These are phyloP conservation scores for Wickerhamiella spandovensis DNA, from an alignment of 805 yeast genomes.

Conservation along the genomic window DNA sequence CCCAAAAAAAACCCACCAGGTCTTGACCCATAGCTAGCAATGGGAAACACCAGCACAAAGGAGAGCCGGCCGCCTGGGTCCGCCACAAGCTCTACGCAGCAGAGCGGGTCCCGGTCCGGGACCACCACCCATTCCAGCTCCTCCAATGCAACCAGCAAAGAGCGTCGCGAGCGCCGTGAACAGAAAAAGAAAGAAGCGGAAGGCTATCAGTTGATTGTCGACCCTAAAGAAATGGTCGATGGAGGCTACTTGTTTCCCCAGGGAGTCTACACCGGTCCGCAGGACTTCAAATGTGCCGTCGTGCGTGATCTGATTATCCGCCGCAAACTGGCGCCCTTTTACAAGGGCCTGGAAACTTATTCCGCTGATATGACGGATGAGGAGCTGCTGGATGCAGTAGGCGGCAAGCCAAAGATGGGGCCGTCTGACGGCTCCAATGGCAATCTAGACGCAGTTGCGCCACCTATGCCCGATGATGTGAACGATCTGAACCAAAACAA, in stretches of 20 bases:
- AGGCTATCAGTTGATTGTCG: constrained; percentile 18
- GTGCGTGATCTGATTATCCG: constrained; percentile 61
- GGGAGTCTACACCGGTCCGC: constrained; percentile 68
- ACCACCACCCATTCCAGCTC: constrained; percentile 1
- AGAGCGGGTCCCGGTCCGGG: background rate
- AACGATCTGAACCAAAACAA: background rate
- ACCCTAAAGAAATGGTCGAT: constrained; percentile 55
- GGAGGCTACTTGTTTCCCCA: constrained; percentile 91
- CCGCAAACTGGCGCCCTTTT: constrained; percentile 78
- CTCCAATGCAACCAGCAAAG: constrained; percentile 3
- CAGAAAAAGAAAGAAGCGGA: constrained; percentile 2
- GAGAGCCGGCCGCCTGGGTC: constrained; percentile 12
- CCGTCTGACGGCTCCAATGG: background rate
- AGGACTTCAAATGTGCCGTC: constrained; percentile 58
- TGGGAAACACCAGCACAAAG: constrained; percentile 22
- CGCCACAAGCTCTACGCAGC: constrained; percentile 1
- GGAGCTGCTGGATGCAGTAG: constrained; percentile 38
- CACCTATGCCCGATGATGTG: background rate
- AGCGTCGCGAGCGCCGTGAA: constrained; percentile 7
- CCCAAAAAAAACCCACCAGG: background rate
- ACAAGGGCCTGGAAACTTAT: constrained; percentile 73
- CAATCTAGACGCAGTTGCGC: background rate
- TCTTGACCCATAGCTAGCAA: background rate
- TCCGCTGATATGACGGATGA: constrained; percentile 59
- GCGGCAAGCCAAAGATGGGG: background rate